These are phyloP conservation scores for Hypoxylon trugodes DNA, from an alignment of 495 filamentous ascomycete genomes.

Conservation along the genomic window DNA sequence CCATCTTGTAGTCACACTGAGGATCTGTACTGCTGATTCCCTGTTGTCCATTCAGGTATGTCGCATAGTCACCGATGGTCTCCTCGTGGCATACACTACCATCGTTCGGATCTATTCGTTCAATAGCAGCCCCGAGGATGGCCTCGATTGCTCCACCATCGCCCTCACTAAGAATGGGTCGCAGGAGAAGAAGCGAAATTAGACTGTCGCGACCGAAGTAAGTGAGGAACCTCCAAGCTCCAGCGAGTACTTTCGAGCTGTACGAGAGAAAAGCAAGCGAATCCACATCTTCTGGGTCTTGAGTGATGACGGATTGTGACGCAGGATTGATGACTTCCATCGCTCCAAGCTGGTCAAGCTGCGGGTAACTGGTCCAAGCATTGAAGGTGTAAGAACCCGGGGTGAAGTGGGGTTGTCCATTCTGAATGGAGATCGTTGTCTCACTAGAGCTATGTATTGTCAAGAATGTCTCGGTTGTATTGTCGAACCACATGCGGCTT, in stretches of 20 bases:
- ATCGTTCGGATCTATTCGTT: constrained; percentile 66
- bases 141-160: constrained; percentile 66
- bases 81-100: constrained; percentile 71
- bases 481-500: constrained; percentile 67
- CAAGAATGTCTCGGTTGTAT: constrained; percentile 62
- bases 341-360: constrained; percentile 61
- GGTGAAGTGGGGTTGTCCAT: constrained; percentile 55
- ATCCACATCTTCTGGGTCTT: constrained; percentile 55
- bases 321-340: constrained; percentile 58
- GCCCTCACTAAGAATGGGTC: constrained; percentile 65
- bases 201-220: constrained; percentile 74
- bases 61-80: constrained; percentile 72
- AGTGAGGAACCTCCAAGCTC: constrained; percentile 72
- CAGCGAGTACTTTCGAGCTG: constrained; percentile 67
- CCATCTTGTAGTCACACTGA: constrained; percentile 68
- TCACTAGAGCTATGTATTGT: constrained; percentile 47
- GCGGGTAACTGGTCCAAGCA: constrained; percentile 68
- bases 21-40: constrained; percentile 62
- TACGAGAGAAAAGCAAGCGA: constrained; percentile 71
- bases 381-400: constrained; percentile 65
- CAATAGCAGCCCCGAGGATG: constrained; percentile 66
- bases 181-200: constrained; percentile 65
- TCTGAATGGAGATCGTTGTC: constrained; percentile 45
- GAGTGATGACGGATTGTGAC: constrained; percentile 54
- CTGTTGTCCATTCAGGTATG: constrained; percentile 63